phyloP scores from a whole-genome alignment of 2,329 filamentous ascomycete genomes.

The Hypomyces perniciosus region DNA sequence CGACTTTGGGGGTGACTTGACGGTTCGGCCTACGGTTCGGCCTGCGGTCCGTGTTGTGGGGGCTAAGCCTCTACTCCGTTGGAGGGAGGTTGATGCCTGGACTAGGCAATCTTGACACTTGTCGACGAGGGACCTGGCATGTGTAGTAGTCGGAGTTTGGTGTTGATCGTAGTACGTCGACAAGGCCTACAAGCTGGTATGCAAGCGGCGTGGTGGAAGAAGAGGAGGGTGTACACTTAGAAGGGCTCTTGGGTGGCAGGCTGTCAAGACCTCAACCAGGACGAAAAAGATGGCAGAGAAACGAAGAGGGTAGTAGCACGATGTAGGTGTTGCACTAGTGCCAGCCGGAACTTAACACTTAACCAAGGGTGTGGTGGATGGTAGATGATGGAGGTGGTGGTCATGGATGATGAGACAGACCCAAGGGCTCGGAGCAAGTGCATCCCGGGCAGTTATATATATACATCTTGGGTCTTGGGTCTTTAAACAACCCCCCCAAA shows the following conservation, averaged over 20 bases:
- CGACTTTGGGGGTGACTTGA: conserved; percentile 7
- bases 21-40: conserved; percentile 12
- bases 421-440: neutral
- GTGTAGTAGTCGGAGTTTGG: neutral
- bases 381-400: neutral
- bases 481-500: neutral
- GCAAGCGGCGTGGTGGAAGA: neutral
- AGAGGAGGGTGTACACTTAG: neutral
- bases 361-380: neutral
- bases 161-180: neutral
- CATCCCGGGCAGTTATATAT: neutral
- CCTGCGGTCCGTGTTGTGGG: conserved; percentile 11
- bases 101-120: conserved; percentile 6
- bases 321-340: no score
- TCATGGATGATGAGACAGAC: neutral
- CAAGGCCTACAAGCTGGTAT: no score
- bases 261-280: neutral
- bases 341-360: no score
- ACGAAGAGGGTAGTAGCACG: neutral
- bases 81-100: neutral
- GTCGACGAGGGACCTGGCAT: neutral
- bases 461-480: neutral
- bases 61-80: conserved; percentile 3
- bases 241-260: neutral
- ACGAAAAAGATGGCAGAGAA: neutral